Base-by-base conservation (phyloP, 75 land plant genomes). In the Selaginella moellendorffii region DNA sequence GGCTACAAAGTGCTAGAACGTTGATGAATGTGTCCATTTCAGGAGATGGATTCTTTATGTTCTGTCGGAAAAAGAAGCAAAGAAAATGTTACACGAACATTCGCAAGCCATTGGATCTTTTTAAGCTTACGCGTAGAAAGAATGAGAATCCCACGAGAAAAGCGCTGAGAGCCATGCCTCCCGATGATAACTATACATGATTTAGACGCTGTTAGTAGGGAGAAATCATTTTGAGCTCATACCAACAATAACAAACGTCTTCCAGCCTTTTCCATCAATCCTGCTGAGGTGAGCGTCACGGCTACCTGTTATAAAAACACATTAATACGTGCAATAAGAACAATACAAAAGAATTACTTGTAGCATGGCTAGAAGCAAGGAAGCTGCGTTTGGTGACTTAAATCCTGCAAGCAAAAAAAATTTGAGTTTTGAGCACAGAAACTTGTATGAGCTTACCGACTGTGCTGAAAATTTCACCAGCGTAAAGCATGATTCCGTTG, bases 1-100 rank as follows among this genome's bases (percentile, higher is more conserved):
- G 75, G 58, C 83, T 82, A 2, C 74, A 54, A n/a, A 84, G 66
- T 23, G 87, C 81, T 22, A 84, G 77, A 20, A 54, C 63, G 1
- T 76, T 73, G 53, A 80, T 74, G 64, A 71, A 75, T 9, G 71
- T 72, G 25, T 72, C 59, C 59, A 56, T 56, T 5, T 19, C 59
- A 56, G 25, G n/a, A 9, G 59, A 36, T 5, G 46, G 5, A 36
- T 36, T 14, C 14, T 36, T 5, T 36, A 36, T 14, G 14, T 36
- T 36, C 46, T 36, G 46, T 14, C 5, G 14, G 14, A 5, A 36
- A 5, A 36, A 36, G 14, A 36, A 36, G 14, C 14, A 36, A 5
- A 36, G 14, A 5, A 36, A 36, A 5, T 5, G 46, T 36, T 36
- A 5, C 5, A 36, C 14, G 14, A n/a, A n/a, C n/a, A n/a, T n/a